Evolutionary conservation across 306 rosid genomes (phyloP).

Genomic region (Vigna trinervia): DNA sequence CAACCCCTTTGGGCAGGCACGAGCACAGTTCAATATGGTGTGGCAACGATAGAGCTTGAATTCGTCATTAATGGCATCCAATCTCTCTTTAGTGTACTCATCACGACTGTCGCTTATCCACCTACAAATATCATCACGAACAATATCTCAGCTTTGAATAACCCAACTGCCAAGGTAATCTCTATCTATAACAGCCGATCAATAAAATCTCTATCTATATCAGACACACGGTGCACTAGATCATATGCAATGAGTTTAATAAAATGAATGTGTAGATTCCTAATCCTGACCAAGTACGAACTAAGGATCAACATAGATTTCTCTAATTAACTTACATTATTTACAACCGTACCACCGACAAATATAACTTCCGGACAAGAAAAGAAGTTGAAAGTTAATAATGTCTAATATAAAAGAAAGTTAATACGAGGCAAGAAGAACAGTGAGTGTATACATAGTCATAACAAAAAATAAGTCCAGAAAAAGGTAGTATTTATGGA

Average conservation of each 20-base stretch:
- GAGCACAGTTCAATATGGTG: slow-evolving; percentile 96
- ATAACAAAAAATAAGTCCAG: neutral
- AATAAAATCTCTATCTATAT: neutral
- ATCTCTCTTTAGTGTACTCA: slow-evolving; percentile 87
- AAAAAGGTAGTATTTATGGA: neutral
- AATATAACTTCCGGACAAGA: neutral
- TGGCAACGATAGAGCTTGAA: slow-evolving; percentile 99
- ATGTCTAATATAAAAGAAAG: neutral
- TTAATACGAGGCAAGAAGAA: neutral
- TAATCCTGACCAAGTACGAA: neutral
- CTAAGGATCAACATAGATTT: neutral
- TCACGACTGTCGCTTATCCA: slow-evolving; percentile 99
- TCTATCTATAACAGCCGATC: neutral
- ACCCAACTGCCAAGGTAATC: neutral
- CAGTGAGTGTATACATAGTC: neutral
- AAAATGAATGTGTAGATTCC: neutral
- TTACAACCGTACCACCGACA: neutral
- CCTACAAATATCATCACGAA: slow-evolving; percentile 53
- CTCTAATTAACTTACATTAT: neutral
- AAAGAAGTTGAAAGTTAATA: neutral
- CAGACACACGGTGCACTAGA: neutral
- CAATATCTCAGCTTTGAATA: slow-evolving; percentile 29
- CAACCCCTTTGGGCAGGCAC: slow-evolving; percentile 98
- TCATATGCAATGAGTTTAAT: neutral
- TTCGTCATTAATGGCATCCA: slow-evolving; percentile 91